Conservation (phyloP, 2,329 filamentous ascomycete species). For the Metarhizium humberi region DNA sequence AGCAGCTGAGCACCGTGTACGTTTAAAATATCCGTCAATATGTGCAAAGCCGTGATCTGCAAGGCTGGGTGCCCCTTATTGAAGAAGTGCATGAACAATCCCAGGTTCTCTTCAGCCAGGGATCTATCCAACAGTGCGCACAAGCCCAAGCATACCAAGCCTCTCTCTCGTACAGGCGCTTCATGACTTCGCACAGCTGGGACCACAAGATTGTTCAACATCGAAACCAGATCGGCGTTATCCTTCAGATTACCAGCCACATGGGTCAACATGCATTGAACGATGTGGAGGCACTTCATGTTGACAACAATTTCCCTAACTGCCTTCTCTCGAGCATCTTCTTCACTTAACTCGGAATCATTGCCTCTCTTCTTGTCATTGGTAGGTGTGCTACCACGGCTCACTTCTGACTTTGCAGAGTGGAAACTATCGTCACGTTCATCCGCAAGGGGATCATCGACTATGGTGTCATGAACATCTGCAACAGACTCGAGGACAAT, state of each 20-base stretch:
- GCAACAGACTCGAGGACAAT: slow-evolving; percentile 88
- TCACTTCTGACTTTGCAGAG: slow-evolving; percentile 80
- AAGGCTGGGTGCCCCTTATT: slow-evolving; percentile 83
- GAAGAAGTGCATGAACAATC: slow-evolving; percentile 92
- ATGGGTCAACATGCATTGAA: slow-evolving; percentile 94
- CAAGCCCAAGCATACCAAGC: slow-evolving; percentile 79
- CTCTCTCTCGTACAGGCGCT: slow-evolving; percentile 82
- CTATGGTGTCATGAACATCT: slow-evolving; percentile 91
- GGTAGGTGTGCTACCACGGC: slow-evolving; percentile 50
- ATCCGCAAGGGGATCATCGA: slow-evolving; percentile 53
- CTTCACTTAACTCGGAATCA: slow-evolving; percentile 43
- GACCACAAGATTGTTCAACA: slow-evolving; percentile 94
- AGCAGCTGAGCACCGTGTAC: slow-evolving; percentile 77
- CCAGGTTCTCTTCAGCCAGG: slow-evolving; percentile 84
- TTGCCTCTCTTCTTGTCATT: slow-evolving; percentile 33
- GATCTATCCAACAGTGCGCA: slow-evolving; percentile 88
- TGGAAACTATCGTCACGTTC: slow-evolving; percentile 72
- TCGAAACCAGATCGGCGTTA: slow-evolving; percentile 87
- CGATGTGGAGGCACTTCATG: slow-evolving; percentile 96
- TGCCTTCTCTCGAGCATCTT: slow-evolving; percentile 63
- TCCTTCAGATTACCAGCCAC: slow-evolving; percentile 80
- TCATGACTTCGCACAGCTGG: slow-evolving; percentile 91
- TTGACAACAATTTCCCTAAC: slow-evolving; percentile 92
- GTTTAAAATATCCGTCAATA: slow-evolving; percentile 86
- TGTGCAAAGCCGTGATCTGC: slow-evolving; percentile 83